These are phyloP conservation scores for Macadamia integrifolia DNA, from an alignment of 164 flowering plant species.

Conservation along the genomic window DNA sequence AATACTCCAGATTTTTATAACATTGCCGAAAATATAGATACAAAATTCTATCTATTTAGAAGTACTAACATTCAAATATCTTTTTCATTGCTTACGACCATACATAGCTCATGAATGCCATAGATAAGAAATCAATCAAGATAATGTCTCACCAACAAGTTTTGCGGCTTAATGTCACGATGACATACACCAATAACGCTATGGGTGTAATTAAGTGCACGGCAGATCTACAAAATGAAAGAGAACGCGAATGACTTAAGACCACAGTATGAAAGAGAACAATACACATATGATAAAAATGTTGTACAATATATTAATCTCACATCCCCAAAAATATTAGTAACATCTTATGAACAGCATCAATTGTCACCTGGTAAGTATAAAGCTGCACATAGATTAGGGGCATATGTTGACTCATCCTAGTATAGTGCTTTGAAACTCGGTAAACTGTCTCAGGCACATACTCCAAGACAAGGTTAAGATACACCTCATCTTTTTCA, in stretches of 20 bases:
- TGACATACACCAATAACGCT: conserved; percentile 86
- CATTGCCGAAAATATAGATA: background rate
- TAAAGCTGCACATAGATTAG: conserved; percentile 70
- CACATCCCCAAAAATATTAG: background rate
- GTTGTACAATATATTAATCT: background rate
- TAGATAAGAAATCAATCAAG: background rate
- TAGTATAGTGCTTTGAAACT: conserved; percentile 64
- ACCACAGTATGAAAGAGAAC: conserved; percentile 3
- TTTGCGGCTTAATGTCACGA: conserved; percentile 98
- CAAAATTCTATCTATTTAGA: background rate
- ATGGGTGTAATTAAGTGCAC: conserved; percentile 79
- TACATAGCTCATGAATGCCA: background rate
- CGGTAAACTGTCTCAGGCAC: conserved; percentile 84
- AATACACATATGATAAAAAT: background rate
- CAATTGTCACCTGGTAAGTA: conserved; percentile 70
- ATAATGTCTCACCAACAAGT: conserved; percentile 67
- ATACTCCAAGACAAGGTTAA: conserved; percentile 89
- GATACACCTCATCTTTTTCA: conserved; percentile 82
- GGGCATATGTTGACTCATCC: conserved; percentile 79
- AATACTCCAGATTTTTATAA: background rate
- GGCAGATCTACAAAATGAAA: conserved; percentile 62
- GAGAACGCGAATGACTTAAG: background rate
- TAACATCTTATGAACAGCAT: background rate
- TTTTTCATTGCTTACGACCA: background rate
- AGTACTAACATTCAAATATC: background rate